Conservation (phyloP, 306 rosid species). For the Lathyrus aphaca region DNA sequence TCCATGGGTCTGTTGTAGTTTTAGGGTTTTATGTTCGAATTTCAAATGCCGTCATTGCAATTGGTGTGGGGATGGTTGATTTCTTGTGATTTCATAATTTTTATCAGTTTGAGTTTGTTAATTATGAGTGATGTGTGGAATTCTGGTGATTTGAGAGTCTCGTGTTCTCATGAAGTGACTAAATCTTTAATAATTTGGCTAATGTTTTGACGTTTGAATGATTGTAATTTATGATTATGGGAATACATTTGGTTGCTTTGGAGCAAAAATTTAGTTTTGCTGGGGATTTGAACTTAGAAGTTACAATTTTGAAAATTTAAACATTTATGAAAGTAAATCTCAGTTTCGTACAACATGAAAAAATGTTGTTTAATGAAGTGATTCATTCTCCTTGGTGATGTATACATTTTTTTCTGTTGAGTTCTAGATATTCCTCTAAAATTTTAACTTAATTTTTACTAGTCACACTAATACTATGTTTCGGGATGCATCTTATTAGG, state of each 20-base stretch:
- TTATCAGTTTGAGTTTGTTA: neutral
- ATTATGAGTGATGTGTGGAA: constrained; percentile 10
- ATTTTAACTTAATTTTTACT: neutral
- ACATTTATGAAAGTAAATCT: constrained; percentile 1
- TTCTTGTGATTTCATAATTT: constrained; percentile 11
- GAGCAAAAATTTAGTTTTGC: neutral
- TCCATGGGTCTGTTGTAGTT: constrained; percentile 10
- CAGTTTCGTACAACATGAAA: neutral
- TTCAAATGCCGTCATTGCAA: constrained; percentile 1
- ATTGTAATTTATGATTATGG: neutral
- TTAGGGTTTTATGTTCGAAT: constrained; percentile 47
- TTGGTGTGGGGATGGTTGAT: constrained; percentile 30
- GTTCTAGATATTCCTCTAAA: neutral
- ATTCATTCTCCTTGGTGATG: neutral
- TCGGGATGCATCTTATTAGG: constrained; percentile 28
- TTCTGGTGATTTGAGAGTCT: neutral
- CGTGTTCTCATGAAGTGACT: neutral
- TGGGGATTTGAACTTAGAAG: neutral
- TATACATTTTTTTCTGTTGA: neutral
- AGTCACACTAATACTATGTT: neutral
- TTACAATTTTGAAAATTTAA: neutral
- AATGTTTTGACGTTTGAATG: constrained; percentile 3
- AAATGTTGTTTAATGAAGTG: neutral
- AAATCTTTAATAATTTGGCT: neutral
- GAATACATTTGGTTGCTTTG: neutral